Evolutionary conservation across 306 rosid genomes (phyloP).

Genomic region (Cajanus cajan): DNA sequence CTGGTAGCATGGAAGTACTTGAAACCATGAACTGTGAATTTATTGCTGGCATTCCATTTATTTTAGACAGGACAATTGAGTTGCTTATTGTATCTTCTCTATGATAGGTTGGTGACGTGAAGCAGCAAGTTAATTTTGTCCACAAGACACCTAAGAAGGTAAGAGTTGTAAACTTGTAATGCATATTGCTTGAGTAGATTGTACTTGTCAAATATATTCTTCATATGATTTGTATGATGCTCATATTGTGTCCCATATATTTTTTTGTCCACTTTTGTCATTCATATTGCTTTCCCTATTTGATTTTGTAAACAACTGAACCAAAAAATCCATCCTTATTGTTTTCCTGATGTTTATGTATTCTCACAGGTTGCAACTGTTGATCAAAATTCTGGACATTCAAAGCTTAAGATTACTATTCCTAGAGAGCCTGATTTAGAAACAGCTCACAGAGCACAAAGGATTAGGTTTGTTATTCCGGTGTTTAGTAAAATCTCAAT

Average conservation of each 20-base stretch:
- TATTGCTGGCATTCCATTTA: not conserved
- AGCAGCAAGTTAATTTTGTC: constrained; percentile 61
- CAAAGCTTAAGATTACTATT: constrained; percentile 72
- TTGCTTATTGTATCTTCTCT: constrained; percentile 29
- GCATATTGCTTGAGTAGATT: not conserved
- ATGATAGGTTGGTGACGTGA: constrained; percentile 63
- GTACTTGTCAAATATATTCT: constrained; percentile 1
- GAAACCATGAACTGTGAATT: constrained; percentile 3
- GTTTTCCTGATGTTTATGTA: constrained; percentile 1
- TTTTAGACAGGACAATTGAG: not conserved
- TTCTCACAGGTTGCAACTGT: constrained; percentile 59
- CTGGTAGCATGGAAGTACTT: constrained; percentile 14
- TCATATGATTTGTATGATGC: not conserved
- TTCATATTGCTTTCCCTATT: constrained; percentile 12
- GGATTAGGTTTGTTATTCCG: constrained; percentile 63
- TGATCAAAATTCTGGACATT: constrained; percentile 49
- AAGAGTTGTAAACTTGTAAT: not conserved
- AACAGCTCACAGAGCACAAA: constrained; percentile 79
- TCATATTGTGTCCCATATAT: not conserved
- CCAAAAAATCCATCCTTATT: not conserved
- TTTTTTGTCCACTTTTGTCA: not conserved
- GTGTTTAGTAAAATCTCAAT: constrained; percentile 15
- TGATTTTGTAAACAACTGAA: constrained; percentile 8
- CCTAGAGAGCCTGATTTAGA: constrained; percentile 89
- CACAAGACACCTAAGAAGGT: constrained; percentile 90